A percentile compares a stretch with the other conserved stretches of the same genome.
phyloP scores from a whole-genome alignment of 768 basidiomycete species.

The Auriscalpium vulgare region DNA sequence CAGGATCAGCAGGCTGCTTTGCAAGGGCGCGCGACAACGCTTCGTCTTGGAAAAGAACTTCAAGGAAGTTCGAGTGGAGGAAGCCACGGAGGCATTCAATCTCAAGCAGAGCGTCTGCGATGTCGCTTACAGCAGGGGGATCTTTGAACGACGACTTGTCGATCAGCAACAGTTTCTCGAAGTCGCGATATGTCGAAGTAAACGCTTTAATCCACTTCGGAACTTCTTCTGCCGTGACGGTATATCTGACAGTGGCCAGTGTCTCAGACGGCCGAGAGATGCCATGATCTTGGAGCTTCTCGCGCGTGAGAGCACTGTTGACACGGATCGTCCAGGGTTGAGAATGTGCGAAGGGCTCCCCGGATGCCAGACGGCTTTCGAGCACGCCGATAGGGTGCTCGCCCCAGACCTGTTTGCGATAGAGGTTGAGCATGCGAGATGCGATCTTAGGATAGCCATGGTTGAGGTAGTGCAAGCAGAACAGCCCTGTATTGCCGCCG shows the following conservation, averaged over 20 bases:
- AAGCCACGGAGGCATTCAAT: no score
- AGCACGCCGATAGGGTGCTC: not conserved
- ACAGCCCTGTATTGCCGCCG: not conserved
- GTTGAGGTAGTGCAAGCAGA: not conserved
- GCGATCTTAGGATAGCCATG: not conserved
- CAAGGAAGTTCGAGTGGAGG: no score
- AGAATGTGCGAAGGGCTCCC: not conserved
- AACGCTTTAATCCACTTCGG: not conserved
- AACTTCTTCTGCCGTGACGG: not conserved
- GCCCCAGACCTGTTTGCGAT: not conserved
- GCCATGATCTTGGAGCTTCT: not conserved
- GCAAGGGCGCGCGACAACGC: no score
- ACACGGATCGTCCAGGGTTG: not conserved
- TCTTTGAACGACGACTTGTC: not conserved
- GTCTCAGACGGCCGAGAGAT: not conserved
- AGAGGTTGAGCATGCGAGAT: not conserved
- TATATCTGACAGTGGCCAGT: not conserved
- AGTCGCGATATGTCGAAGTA: not conserved
- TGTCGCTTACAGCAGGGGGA: no score
- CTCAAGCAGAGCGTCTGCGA: no score
- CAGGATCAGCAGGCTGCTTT: no score
- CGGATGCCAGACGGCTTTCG: not conserved
- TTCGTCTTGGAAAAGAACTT: no score
- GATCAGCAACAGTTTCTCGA: not conserved
- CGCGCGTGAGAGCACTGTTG: not conserved